These are phyloP conservation scores for Neonectria faginata DNA, from an alignment of 2,329 filamentous ascomycete species.

Conservation along the genomic window DNA sequence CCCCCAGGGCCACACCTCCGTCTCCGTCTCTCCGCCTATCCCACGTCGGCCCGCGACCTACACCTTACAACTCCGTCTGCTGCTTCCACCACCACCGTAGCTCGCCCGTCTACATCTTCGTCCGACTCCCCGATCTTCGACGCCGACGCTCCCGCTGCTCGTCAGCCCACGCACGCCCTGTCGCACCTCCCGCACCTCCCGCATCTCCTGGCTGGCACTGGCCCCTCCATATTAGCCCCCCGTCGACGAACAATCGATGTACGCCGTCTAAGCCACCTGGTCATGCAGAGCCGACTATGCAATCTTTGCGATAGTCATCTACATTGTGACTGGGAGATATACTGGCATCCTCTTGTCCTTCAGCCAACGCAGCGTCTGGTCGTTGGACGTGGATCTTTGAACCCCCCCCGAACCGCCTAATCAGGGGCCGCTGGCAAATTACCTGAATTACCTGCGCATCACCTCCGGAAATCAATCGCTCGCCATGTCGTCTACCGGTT, in stretches of 20 bases:
- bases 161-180: conserved; percentile 37
- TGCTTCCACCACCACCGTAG: conserved; percentile 23
- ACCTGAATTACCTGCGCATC: conserved; percentile 35
- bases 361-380: conserved; percentile 21
- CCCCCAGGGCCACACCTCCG: conserved; percentile 33
- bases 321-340: conserved; percentile 42
- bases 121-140: conserved; percentile 26
- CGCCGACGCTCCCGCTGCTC: conserved; percentile 32
- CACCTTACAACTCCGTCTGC: conserved; percentile 15
- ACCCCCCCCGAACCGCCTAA: conserved; percentile 33
- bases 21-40: conserved; percentile 34
- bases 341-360: conserved; percentile 24
- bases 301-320: conserved; percentile 45
- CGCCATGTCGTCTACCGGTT: conserved; percentile 67
- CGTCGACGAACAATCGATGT: conserved; percentile 45
- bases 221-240: conserved; percentile 41
- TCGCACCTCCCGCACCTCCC: conserved; percentile 38
- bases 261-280: conserved; percentile 44
- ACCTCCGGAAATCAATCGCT: conserved; percentile 30
- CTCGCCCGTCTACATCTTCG: conserved; percentile 34
- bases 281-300: conserved; percentile 48
- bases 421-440: conserved; percentile 42
- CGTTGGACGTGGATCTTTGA: conserved; percentile 27
- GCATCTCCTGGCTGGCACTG: conserved; percentile 39
- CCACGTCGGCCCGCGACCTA: conserved; percentile 24